Percentiles rank a stretch among this genome's conserved stretches.
phyloP scores from a whole-genome alignment of 352 stramenopile species.

The Pythium oligandrum region DNA sequence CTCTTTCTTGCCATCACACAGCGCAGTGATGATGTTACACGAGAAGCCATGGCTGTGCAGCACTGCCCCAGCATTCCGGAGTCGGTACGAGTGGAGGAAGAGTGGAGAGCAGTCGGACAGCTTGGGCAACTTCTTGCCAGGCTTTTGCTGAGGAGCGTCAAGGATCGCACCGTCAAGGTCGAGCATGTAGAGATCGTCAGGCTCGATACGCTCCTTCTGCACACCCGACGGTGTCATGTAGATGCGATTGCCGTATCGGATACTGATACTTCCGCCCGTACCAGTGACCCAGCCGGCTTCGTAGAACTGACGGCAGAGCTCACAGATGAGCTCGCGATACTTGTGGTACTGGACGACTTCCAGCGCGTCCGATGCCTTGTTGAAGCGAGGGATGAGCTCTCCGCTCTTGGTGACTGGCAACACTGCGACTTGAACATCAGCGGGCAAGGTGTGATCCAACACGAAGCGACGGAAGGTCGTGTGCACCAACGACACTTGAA shows the following conservation, averaged over 20 bases:
- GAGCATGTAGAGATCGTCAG: slow-evolving; percentile 94
- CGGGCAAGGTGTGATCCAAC: slow-evolving; percentile 14
- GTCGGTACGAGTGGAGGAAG: slow-evolving; percentile 91
- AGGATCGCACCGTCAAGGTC: slow-evolving; percentile 83
- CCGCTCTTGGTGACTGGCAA: neutral
- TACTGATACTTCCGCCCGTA: slow-evolving; percentile 92
- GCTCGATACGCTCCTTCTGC: slow-evolving; percentile 94
- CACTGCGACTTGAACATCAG: slow-evolving; percentile 9
- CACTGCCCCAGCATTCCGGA: slow-evolving; percentile 70
- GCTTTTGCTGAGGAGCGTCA: slow-evolving; percentile 40
- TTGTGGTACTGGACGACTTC: slow-evolving; percentile 30
- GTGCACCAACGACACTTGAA: slow-evolving; percentile 23
- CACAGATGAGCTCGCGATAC: slow-evolving; percentile 63
- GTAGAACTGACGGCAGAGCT: slow-evolving; percentile 76
- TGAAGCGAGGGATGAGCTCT: slow-evolving; percentile 30
- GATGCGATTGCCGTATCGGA: slow-evolving; percentile 89
- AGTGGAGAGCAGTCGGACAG: slow-evolving; percentile 93
- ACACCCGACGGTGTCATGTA: slow-evolving; percentile 96
- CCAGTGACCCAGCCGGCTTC: slow-evolving; percentile 91
- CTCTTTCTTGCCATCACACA: slow-evolving; percentile 79
- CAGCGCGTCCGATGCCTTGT: slow-evolving; percentile 37
- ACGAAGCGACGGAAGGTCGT: slow-evolving; percentile 45
- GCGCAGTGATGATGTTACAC: slow-evolving; percentile 87
- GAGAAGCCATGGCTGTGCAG: slow-evolving; percentile 78
- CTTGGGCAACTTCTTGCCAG: slow-evolving; percentile 42